Conservation (phyloP, 768 basidiomycete species). For the Tulasnella calospora region DNA sequence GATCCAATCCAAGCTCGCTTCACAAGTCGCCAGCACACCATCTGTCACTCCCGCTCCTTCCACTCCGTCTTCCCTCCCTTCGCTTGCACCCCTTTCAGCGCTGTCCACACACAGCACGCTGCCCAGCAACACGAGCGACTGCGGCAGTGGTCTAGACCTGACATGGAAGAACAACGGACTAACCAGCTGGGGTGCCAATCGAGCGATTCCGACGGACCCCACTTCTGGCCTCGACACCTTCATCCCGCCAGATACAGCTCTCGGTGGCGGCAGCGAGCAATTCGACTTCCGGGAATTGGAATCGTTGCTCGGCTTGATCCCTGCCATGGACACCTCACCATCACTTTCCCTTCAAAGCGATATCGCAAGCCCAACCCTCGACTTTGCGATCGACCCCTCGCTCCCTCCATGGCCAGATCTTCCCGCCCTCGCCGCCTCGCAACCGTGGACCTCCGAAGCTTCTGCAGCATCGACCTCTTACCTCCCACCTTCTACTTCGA, state of each 20-base stretch:
- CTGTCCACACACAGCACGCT: neutral
- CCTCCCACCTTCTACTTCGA: neutral
- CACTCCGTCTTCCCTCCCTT: neutral
- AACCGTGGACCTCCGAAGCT: neutral
- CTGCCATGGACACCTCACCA: neutral
- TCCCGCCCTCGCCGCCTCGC: neutral
- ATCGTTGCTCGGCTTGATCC: neutral
- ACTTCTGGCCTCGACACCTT: neutral
- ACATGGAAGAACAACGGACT: neutral
- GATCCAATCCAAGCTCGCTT: conserved; percentile 5
- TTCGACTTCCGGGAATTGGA: neutral
- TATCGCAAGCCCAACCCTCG: neutral
- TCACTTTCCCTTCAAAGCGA: neutral
- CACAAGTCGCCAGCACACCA: neutral
- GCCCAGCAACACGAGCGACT: neutral
- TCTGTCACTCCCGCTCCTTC: conserved; percentile 8
- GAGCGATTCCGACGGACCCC: neutral
- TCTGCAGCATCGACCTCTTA: neutral
- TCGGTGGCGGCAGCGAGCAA: neutral
- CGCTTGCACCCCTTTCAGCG: neutral
- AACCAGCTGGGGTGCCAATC: neutral
- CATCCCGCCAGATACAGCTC: neutral
- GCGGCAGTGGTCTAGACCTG: neutral
- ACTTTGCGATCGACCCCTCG: neutral
- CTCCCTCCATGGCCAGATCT: neutral